These are phyloP conservation scores for Tetraselmis striata DNA, from an alignment of 139 green algal species.

Conservation along the genomic window DNA sequence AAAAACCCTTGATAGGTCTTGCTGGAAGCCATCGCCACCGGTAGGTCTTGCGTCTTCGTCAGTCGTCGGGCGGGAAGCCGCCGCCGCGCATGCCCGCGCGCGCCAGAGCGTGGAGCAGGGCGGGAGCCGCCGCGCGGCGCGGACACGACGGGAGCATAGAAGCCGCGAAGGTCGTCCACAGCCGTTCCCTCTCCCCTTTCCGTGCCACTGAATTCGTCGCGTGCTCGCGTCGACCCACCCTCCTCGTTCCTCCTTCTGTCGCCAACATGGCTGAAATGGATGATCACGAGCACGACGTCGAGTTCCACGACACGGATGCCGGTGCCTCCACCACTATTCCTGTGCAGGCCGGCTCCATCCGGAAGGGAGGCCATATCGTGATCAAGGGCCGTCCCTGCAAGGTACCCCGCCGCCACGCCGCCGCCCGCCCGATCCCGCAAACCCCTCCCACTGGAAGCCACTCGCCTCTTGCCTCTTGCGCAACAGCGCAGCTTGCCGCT, in stretches of 20 bases:
- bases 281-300: slow-evolving; percentile 40
- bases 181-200: neutral
- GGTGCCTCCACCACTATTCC: slow-evolving; percentile 87
- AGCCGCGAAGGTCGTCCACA: too few relatives aligned
- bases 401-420: slow-evolving; percentile 40
- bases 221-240: neutral
- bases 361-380: slow-evolving; percentile 95
- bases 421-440: neutral
- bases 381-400: slow-evolving; percentile 95
- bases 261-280: slow-evolving; percentile 34
- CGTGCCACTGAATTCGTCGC: neutral
- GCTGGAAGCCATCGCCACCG: too few relatives aligned
- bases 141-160: too few relatives aligned
- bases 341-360: slow-evolving; percentile 83
- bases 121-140: too few relatives aligned
- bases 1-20: too few relatives aligned
- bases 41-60: too few relatives aligned
- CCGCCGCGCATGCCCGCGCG: too few relatives aligned
- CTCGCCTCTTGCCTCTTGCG: neutral
- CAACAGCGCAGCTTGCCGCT: neutral
- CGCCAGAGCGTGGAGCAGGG: too few relatives aligned
- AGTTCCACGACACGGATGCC: slow-evolving; percentile 63
- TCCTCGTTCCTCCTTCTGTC: neutral
- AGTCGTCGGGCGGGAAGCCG: too few relatives aligned
- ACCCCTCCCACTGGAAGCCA: neutral